Evolutionary conservation across 257 asterid genomes (phyloP).

Genomic region (Scutellaria minor): DNA sequence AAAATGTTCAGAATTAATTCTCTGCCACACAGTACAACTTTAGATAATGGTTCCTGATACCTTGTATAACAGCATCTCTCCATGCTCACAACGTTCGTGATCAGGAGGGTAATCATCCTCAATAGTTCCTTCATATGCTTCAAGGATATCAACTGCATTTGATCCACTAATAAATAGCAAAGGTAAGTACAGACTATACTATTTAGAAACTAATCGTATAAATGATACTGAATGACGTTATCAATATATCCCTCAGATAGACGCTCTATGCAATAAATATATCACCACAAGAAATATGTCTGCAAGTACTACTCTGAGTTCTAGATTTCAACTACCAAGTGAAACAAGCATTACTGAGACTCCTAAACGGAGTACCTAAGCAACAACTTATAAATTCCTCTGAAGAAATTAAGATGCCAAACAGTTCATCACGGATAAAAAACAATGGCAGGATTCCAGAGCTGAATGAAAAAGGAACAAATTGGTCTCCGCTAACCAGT

Average conservation of each 20-base stretch:
- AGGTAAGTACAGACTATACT: too few species aligned
- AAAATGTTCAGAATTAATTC: neutral
- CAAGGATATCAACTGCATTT: conserved; percentile 95
- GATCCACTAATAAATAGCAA: conserved; percentile 58
- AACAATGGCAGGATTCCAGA: too few species aligned
- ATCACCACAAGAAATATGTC: too few species aligned
- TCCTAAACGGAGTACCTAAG: too few species aligned
- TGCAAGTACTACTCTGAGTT: too few species aligned
- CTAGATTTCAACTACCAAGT: too few species aligned
- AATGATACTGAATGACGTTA: neutral
- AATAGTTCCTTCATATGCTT: conserved; percentile 98
- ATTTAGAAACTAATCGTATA: conserved; percentile 16
- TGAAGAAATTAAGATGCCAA: too few species aligned
- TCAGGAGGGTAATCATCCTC: conserved; percentile 98
- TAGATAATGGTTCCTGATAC: conserved; percentile 41
- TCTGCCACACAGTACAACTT: conserved; percentile 19
- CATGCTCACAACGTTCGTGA: conserved; percentile 94
- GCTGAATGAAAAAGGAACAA: neutral
- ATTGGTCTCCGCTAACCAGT: conserved; percentile 12
- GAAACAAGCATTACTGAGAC: too few species aligned
- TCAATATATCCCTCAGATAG: too few species aligned
- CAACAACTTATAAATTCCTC: too few species aligned
- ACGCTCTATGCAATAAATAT: too few species aligned
- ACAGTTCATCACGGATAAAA: too few species aligned
- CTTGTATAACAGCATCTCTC: conserved; percentile 98